Evolutionary conservation across 495 filamentous ascomycete genomes (phyloP), one percentile per base, ranked within the genome.

Genomic region (Penicillium egyptiacum): DNA sequence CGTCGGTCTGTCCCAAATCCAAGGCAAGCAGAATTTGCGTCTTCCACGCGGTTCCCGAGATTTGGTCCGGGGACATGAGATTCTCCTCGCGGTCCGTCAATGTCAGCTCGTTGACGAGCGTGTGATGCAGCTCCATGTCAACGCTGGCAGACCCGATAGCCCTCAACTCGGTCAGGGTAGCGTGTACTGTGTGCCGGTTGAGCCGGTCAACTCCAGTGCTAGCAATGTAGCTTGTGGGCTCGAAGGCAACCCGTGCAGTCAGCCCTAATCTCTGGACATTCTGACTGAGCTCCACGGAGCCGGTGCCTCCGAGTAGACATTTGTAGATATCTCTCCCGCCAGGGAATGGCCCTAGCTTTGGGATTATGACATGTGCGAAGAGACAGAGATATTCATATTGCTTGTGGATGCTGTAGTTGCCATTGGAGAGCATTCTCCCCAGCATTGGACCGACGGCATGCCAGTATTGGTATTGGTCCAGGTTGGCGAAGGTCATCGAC

Each of bases 361-460:
- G 48, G 0, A 65, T 20, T 2, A 65, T 39, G 16, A 61, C 51
- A n/a, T 35, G 39, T 9, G 35, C 46, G 20, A 52, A 53, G 16
- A 61, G 41, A 10, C n/a, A 26, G 14, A 65, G 51, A 26, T 61
- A 59, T 33, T 58, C 45, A 40, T 44, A 61, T 14, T 65, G 62
- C 9, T 58, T 14, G 35, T 58, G 49, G 20, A 61, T 28, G 20
- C 47, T 44, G 19, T 65, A 62, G 30, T 50, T 23, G 41, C 51
- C 62, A 0, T 47, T 33, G 2, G 11, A 9, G 1, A 65, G 28
- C 25, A 58, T 40, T 2, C 47, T 46, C 14, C 23, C 46, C 5
- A 65, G 35, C 16, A 53, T 48, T 9, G 62, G 58, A 0, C 30
- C 62, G 0, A 50, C 33, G 16, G 33, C 30, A 20, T 56, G 46